Evolutionary conservation across 2,329 filamentous ascomycete genomes (phyloP), one percentile per base, ranked within the genome.

Genomic region (Lachnum nothofagi): DNA sequence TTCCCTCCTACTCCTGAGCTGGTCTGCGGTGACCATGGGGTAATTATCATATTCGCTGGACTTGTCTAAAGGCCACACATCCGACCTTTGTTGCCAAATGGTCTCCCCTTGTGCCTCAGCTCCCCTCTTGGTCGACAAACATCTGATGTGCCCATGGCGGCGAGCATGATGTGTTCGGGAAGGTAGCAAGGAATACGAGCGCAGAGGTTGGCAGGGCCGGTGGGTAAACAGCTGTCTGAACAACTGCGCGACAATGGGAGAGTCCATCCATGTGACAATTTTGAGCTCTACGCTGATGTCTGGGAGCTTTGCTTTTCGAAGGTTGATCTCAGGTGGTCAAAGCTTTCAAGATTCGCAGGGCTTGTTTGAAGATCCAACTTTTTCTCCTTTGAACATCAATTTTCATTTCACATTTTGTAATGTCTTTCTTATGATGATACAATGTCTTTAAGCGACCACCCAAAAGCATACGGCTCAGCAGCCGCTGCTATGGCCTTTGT

Each of bases 221-320:
- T 91, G 87, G 38, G 82, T 81, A 62, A 95, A 94, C 35, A 97
- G 80, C 72, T 89, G 87, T 62, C 86, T 82, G 63, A 96, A 91
- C 65, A 95, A 77, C 65, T 85, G 85, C 42, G 80, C 80, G 57
- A 90, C 77, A 54, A 88, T 73, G 51, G 85, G 85, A 16, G 88
- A 91, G 71, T 95, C 90, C 90, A 95, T 95, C 56, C 27, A 44
- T 39, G 12, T 50, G 57, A 54, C 44, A 48, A 38, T 53, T 54
- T 49, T 53, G 51, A 52, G 44, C 46, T 49, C 56, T 49, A 49
- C 34, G 34, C 34, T 17, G 37, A 7, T 10, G 37, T 22, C 14
- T 12, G 20, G 12, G 19, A 23, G 9, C 37, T 24, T 14, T 48
- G 40, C 27, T 31, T 45, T 37, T 27, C 19, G 38, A 19, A 48